Evolutionary conservation across 106 monocot species (phyloP), one percentile per base, ranked within the genome.

Genomic region (Acanthochlamys bracteata): DNA sequence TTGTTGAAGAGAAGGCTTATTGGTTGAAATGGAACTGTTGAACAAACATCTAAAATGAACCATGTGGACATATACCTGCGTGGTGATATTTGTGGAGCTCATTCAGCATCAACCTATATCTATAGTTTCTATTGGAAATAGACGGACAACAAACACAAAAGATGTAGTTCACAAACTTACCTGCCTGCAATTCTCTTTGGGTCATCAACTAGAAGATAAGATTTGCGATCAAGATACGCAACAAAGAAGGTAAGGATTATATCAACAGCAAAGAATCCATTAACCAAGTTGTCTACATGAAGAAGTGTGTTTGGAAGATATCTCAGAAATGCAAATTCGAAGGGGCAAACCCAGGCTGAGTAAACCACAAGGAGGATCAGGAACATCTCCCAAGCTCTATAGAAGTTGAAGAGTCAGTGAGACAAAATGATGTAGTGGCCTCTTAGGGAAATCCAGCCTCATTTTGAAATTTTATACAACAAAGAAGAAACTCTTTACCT

Each of bases 211-310:
- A 88, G 45, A 58, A 75, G 71, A 70, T 78, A 73, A 11, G 80
- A 66, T 57, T 80, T 76, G 8, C 57, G 76, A 33, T 83, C 75
- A 8, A 77, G 64, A 67, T 80, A 83, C 39, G 88, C 75, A 12
- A 88, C 83, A 46, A 88, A 88, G 65, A 88, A 88, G 23, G 88
- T 88, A 66, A 88, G 80, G 22, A 83, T 12, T 25, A 88, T 88
- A 69, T 88, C 88, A 55, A 78, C 39, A 4, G 77, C 80, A 42
- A 88, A 88, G 65, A 88, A 88, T 56, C 72, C 65, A 55, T 83
- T 73, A n/a, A 88, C 61, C 17, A 88, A 70, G 42, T 78, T 78
- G 20, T 88, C 83, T 1, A 70, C 69, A 14, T 69, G 41, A 40
- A 75, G 75, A 17, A 78, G 52, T 13, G 52, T 66, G 9, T 61